Evolutionary conservation across 163 green algal genomes (phyloP), one percentile per base, ranked within the genome.

Genomic region (Chlamydomonas reinhardtii): DNA sequence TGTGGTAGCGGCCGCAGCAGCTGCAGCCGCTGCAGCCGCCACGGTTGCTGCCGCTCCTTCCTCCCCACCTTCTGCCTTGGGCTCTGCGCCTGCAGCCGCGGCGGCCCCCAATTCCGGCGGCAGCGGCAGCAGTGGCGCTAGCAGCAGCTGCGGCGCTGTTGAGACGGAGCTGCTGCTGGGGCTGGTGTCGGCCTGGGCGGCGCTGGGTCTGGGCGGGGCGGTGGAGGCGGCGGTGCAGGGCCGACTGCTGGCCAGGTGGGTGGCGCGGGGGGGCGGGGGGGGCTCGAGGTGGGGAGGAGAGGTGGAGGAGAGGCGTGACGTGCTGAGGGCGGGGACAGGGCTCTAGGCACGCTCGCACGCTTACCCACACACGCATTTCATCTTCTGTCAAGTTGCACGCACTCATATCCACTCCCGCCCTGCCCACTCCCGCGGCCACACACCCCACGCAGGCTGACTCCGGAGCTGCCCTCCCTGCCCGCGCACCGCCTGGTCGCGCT

Each of bases 121-220:
- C 29, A n/a, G 32, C 37, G 37, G 48, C 48, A 71, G 76, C 24
- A 37, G 25, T 20, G 8, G 5, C 2, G 37, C 70, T 20, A 31
- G 69, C 69, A 12, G 66, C 32, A 9, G 11, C 48, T 6, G 79
- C 79, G 2, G 29, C 48, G 52, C 25, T 64, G 66, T 25, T 48
- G 27, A 25, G 14, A 11, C 64, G 29, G 64, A 71, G 68, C 52
- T 78, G 69, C 69, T 85, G 79, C 73, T 54, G 24, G 79, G 29
- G 15, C 66, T 78, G 35, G 37, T 85, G 68, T 78, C 79, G 39
- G 79, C 79, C 25, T 78, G 79, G 69, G 79, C 79, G 6, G 79
- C 32, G 15, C 52, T 85, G 48, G 48, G 48, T 9, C 48, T 19
- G 48, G n/a, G 79, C 19, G 77, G 69, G 54, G 31, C 9, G 54